Evolutionary conservation across 305 asterid genomes (phyloP), one percentile per base, ranked within the genome.

Genomic region (Nicotiana rustica): DNA sequence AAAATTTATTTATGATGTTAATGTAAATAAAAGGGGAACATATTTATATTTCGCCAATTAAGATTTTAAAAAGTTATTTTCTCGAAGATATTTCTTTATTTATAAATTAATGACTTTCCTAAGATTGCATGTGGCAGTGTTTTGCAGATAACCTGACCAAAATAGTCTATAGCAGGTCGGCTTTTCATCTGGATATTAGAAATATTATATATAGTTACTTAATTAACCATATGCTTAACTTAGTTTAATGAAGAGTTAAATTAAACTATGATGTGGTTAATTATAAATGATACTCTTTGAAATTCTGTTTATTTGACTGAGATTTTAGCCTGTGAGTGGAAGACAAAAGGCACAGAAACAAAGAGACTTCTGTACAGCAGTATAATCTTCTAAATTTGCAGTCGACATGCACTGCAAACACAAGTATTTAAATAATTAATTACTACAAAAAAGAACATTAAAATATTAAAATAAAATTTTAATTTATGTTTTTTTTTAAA

Each of bases 341-440:
- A 89, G 97, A 93, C 94, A 91, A 83, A 89, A 88, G 88, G 97
- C 94, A 92, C 94, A 93, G 92, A 90, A 90, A 87, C 93, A 88
- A 89, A 90, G 87, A 81, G 88, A 62, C 67, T 73, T 70, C 79
- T 52, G 82, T 81, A 85, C 69, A 76, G 87, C 83, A 82, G 80
- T 75, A 85, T 65, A 84, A 81, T 83, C 81, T 83, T 60, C 84
- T 83, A 83, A 79, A 79, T 85, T 82, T 64, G 82, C 68, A 57
- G 87, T 83, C 90, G 89, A 86, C 90, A 89, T 88, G 90, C 91
- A 90, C 85, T 82, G 83, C 83, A 79, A 81, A 83, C 59, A 15
- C 78, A 82, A 86, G 70, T 83, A 81, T 47, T 71, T 41, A 70
- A 41, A 41, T 70, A 44, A 8, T 44, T 44, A 86, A 83, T 31